Evolutionary conservation across 441 rosid species (phyloP), one percentile per base, ranked within the genome.

Genomic region (Metrosideros polymorpha): DNA sequence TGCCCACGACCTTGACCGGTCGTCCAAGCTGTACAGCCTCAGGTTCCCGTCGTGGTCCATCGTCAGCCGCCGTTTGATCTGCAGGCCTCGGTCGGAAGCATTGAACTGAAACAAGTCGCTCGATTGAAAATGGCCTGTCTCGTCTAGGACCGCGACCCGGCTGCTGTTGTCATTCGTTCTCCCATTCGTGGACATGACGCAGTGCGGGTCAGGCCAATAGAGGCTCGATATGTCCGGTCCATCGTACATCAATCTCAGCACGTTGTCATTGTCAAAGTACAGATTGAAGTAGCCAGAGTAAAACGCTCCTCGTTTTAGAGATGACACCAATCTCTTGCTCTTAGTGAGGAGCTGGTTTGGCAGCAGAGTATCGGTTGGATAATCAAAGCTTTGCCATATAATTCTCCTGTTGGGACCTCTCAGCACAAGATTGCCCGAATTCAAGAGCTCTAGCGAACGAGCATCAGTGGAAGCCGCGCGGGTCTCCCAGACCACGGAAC

Each of bases 301-400:
- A 55, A 43, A 88, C 29, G 19, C 87, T 24, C 92, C 92, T 35
- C 25, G 30, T 27, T 88, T 85, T 17, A 87, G 30, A 12, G 35
- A 75, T 32, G 95, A 93, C 84, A 88, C 83, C 77, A 93, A 84
- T 84, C 42, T 87, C n/a, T 39, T 84, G 52, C 84, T 85, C 87
- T 91, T 92, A 12, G 87, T 89, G 9, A 91, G 86, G 25, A 18
- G 50, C 47, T 91, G 94, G 35, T 12, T 63, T 22, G 95, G 94
- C 84, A 93, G 91, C 53, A 93, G 92, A 12, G 94, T 92, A 86
- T 93, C 90, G 2, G 93, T 90, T 1, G 93, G 93, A 85, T 76
- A 88, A 88, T 93, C 92, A 84, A 92, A 92, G 90, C 93, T 91
- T 71, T 92, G 93, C 93, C 94, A 91, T 24, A 92, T 77, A 42